Percentiles rank a stretch among this genome's conserved stretches.
These are phyloP conservation scores for Plantago coronopus DNA, from an alignment of 305 asterid genomes.

Conservation along the genomic window DNA sequence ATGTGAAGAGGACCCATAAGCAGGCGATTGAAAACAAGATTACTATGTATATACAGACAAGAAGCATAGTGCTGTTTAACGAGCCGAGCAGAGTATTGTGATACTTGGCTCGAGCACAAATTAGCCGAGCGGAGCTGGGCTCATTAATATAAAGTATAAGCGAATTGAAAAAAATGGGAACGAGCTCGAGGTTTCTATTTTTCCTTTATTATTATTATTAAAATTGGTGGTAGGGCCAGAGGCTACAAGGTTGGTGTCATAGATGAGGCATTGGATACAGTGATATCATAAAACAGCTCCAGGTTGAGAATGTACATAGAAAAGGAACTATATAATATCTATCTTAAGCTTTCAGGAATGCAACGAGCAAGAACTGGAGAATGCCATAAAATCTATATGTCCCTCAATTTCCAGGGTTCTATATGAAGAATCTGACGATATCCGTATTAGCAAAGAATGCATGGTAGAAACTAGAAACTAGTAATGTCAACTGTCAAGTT, in stretches of 20 bases:
- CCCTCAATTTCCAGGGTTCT: slow-evolving; percentile 8
- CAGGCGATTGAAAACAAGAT: slow-evolving; percentile 8
- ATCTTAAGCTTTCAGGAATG: slow-evolving; percentile 4
- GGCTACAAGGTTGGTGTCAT: no score
- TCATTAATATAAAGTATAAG: no score
- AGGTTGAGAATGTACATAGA: no score
- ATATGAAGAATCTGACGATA: slow-evolving; percentile 10
- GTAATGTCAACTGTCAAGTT: no score
- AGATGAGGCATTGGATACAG: background rate
- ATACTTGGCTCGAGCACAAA: no score
- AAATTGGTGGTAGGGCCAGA: no score
- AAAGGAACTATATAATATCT: no score
- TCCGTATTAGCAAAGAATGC: slow-evolving; percentile 6
- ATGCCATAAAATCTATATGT: background rate
- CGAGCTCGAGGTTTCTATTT: background rate
- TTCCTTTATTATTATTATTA: no score
- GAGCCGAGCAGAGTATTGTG: no score
- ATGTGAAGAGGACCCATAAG: slow-evolving; percentile 11
- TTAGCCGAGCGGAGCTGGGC: no score
- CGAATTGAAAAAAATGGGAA: no score
- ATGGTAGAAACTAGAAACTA: background rate
- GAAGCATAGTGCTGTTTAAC: no score
- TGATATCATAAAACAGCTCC: background rate
- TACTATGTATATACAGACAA: slow-evolving; percentile 2
- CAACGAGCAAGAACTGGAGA: background rate